phyloP scores from a whole-genome alignment of 2,329 filamentous ascomycete species.

The Stemphylium beticola region DNA sequence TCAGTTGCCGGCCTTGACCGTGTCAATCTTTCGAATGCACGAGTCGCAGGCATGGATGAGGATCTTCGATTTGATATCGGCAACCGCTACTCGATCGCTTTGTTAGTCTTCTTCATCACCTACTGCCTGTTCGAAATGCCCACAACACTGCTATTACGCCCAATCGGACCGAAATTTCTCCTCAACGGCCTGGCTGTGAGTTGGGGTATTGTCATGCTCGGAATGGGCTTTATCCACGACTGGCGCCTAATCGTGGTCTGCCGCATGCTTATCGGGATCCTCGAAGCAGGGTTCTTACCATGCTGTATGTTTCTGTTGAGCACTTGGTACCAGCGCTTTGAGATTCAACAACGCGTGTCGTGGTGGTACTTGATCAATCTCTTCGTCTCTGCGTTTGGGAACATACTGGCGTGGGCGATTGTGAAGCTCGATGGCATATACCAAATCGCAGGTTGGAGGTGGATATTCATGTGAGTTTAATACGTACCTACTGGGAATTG shows the following conservation, averaged over 20 bases:
- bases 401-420: conserved; percentile 40
- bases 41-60: conserved; percentile 22
- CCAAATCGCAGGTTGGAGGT: conserved; percentile 39
- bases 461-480: conserved; percentile 28
- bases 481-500: background rate
- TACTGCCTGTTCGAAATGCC: conserved; percentile 37
- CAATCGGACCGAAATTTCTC: conserved; percentile 36
- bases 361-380: conserved; percentile 33
- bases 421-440: conserved; percentile 35
- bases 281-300: conserved; percentile 30
- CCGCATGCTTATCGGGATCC: conserved; percentile 22
- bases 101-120: conserved; percentile 16
- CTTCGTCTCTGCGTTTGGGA: conserved; percentile 36
- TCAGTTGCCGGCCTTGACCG: conserved; percentile 26
- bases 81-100: conserved; percentile 20
- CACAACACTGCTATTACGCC: conserved; percentile 34
- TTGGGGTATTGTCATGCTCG: conserved; percentile 27
- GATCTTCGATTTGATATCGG: conserved; percentile 23
- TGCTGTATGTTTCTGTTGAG: conserved; percentile 26
- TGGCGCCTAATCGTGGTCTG: conserved; percentile 21
- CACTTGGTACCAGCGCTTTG: conserved; percentile 29
- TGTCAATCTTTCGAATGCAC: conserved; percentile 24
- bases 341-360: conserved; percentile 28
- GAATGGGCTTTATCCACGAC: conserved; percentile 25
- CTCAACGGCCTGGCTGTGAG: conserved; percentile 31